These are phyloP conservation scores for Penicillium antarcticum DNA, from an alignment of 495 filamentous ascomycete species.

Conservation along the genomic window DNA sequence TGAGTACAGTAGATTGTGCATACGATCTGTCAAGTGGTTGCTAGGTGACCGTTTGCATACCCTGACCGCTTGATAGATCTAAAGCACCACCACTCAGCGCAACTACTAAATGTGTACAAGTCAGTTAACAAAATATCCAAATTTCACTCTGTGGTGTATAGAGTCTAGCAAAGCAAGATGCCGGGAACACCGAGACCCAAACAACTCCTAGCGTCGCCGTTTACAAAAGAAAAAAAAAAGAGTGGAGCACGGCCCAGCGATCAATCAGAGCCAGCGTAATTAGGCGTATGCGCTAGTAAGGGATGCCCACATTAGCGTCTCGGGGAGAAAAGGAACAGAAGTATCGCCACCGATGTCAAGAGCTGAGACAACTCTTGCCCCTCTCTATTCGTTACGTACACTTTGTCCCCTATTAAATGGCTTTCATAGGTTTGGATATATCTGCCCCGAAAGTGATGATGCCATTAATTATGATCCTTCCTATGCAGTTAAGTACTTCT, in stretches of 20 bases:
- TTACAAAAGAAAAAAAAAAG: slow-evolving; percentile 16
- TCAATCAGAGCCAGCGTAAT: slow-evolving; percentile 4
- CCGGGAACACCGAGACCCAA: slow-evolving; percentile 27
- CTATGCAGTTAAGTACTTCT: neutral
- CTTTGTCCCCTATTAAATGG: too few species aligned
- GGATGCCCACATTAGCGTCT: slow-evolving; percentile 22
- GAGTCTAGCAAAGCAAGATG: neutral
- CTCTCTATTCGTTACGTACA: neutral
- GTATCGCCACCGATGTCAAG: slow-evolving; percentile 15
- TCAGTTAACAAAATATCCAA: too few species aligned
- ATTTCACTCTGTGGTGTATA: neutral
- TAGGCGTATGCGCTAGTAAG: slow-evolving; percentile 15
- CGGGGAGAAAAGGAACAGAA: slow-evolving; percentile 16
- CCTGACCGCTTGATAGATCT: slow-evolving; percentile 18
- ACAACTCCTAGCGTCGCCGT: slow-evolving; percentile 40
- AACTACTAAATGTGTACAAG: neutral
- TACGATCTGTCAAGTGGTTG: slow-evolving; percentile 27
- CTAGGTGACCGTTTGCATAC: slow-evolving; percentile 22
- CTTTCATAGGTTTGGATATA: neutral
- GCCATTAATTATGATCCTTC: slow-evolving; percentile 5
- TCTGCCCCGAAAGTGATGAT: slow-evolving; percentile 13
- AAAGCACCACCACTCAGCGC: neutral
- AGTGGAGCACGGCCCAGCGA: neutral
- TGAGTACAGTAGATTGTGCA: slow-evolving; percentile 4
- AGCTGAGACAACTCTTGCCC: slow-evolving; percentile 3